Base-by-base conservation (phyloP, 2,329 filamentous ascomycete genomes). In the Trichoderma sp. region DNA sequence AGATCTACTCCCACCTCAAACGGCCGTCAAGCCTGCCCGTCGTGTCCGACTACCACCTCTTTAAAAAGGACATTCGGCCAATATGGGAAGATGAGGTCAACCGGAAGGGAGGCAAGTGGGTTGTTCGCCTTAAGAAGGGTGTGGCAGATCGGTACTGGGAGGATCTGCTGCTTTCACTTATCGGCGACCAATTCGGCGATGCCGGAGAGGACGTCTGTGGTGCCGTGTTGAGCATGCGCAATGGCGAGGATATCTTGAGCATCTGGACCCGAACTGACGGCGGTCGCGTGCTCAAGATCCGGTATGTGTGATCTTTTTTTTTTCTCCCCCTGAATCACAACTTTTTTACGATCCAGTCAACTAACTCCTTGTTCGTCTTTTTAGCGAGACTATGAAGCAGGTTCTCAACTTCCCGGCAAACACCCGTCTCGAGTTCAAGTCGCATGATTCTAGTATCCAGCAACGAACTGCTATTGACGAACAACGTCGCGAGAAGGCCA, bases 51-150 rank as follows among this genome's bases (percentile, higher is more conserved):
- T 99, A 98, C 80, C 96, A 99, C 81, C 91, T 99, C 73, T 99
- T 99, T 86, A 97, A 96, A 83, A 94, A 96, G 79, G 95, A 95
- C 69, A 95, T 99, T 73, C 91, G 96, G 73, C 96, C 96, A 26
- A 96, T 99, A 76, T 99, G 96, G 96, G 96, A 99, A 82, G 96
- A 99, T 77, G 94, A 97, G 61, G 94, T 97, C 80, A 99, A 99
- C 84, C 96, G 94, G 82, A 92, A 91, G 76, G 96, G 96, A 69
- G 96, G 96, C 66, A 99, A 99, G 84, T 99, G 95, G 95, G 95
- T 98, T 75, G 91, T 99, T 80, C 89, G 95, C 75, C 85, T 99
- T 80, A 98, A 97, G 88, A 99, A 99, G 86, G 96, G 96, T 30
- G 93, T 99, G 23, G 93, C 94, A 20, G 96, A 98, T 82, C 90